Conservation (phyloP, 2,329 filamentous ascomycete species). For the Penicillium sp. region DNA sequence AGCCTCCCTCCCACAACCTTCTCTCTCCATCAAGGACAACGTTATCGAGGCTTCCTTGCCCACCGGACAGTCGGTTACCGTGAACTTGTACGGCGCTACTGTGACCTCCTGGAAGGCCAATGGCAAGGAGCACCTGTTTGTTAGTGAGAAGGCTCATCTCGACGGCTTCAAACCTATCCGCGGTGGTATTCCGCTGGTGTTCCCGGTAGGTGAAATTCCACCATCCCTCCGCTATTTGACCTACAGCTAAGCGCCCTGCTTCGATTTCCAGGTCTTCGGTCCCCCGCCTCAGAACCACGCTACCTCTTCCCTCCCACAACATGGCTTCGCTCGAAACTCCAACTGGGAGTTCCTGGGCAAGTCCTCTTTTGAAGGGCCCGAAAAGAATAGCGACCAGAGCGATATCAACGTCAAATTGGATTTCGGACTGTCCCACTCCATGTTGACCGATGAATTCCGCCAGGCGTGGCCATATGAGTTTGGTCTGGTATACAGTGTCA, state of each 20-base stretch:
- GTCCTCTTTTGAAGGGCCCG: conserved; percentile 39
- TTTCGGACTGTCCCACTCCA: conserved; percentile 77
- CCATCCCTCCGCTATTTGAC: not conserved
- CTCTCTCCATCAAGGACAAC: conserved; percentile 69
- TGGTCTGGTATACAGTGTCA: conserved; percentile 88
- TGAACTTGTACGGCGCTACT: conserved; percentile 88
- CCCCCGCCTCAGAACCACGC: conserved; percentile 70
- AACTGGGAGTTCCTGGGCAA: conserved; percentile 81
- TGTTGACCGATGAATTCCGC: conserved; percentile 64
- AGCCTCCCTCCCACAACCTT: conserved; percentile 69
- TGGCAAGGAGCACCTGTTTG: conserved; percentile 77
- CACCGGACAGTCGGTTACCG: conserved; percentile 77
- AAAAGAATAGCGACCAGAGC: conserved; percentile 37
- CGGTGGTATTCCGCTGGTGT: conserved; percentile 88
- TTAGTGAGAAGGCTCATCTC: conserved; percentile 73
- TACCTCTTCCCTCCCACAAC: conserved; percentile 79
- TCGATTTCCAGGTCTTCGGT: conserved; percentile 66
- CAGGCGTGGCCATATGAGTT: conserved; percentile 83
- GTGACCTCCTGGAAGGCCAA: conserved; percentile 86
- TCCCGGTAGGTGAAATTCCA: conserved; percentile 64
- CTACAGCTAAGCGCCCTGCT: conserved; percentile 18
- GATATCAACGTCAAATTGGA: conserved; percentile 84
- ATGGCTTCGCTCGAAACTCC: conserved; percentile 87
- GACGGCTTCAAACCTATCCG: conserved; percentile 87
- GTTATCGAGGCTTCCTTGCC: conserved; percentile 76